Evolutionary conservation across 2,329 filamentous ascomycete species (phyloP), one percentile per base, ranked within the genome.

Genomic region (Ceratocystis lukuohia): DNA sequence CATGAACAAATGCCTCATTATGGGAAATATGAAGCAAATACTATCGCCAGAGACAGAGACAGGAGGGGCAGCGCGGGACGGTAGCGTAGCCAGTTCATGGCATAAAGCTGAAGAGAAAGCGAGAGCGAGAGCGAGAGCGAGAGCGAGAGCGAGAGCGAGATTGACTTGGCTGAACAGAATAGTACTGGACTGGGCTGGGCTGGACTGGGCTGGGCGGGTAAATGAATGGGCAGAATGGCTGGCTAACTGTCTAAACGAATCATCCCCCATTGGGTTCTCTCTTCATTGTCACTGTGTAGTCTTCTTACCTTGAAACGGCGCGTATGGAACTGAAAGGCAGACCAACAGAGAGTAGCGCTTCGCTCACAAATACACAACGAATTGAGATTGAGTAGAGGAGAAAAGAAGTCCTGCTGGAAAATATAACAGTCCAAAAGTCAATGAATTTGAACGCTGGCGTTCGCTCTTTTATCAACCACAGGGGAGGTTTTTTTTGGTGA

Each of bases 261-360:
- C 20, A 10, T 41, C 10, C 37, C 8, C 37, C 37, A 41, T 41
- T 41, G 2, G 37, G 37, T 41, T 41, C 37, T 41, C 37, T 41
- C 22, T 59, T n/a, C n/a, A 64, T 22, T 3, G 3, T 41, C 6
- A 33, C 30, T 0, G 25, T 1, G 25, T 3, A 28, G 25, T 20
- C 22, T 33, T 53, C 66, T 65, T 48, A 67, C 66, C 46, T 61
- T 46, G 46, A 53, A 63, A 61, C 61, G 48, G 48, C 62, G 66
- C 66, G 63, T 65, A 61, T 67, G 37, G 46, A 67, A 62, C 66
- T 65, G 66, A 67, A 65, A 67, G 45, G 45, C 61, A 57, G n/a
- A 67, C 66, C 66, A 59, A 59, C 56, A 67, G 66, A 67, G 59
- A 65, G 33, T 50, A 65, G 63, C 63, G 66, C 62, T 61, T 67